These are phyloP conservation scores for Moricandia moricandioides DNA, from an alignment of 345 rosid species.

Conservation along the genomic window DNA sequence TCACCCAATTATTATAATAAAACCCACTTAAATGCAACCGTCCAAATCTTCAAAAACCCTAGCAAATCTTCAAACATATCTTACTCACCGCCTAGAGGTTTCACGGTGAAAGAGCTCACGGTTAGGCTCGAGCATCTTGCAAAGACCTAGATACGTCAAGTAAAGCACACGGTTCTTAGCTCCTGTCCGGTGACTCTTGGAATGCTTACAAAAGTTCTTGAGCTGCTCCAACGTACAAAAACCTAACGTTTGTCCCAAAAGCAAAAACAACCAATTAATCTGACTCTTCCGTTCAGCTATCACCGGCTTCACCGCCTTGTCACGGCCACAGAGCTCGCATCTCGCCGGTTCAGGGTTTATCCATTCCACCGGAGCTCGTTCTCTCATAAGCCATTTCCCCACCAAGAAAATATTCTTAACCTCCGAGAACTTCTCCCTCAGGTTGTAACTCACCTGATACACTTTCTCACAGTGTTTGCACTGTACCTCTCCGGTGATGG, in stretches of 20 bases:
- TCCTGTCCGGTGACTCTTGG: conserved; percentile 69
- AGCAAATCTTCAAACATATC: neutral
- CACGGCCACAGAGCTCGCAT: conserved; percentile 54
- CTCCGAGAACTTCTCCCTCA: conserved; percentile 51
- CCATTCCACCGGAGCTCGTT: conserved; percentile 69
- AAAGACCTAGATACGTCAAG: conserved; percentile 57
- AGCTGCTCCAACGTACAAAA: conserved; percentile 69
- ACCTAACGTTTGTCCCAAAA: conserved; percentile 68
- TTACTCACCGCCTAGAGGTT: neutral
- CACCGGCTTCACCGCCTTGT: conserved; percentile 57
- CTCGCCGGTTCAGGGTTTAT: conserved; percentile 42
- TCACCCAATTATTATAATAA: neutral
- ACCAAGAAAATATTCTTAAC: conserved; percentile 36
- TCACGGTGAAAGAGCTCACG: conserved; percentile 40
- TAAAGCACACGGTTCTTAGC: conserved; percentile 82
- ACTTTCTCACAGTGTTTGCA: conserved; percentile 64
- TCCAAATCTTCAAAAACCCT: neutral
- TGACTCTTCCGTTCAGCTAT: conserved; percentile 45
- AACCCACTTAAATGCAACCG: conserved; percentile 2
- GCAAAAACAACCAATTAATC: conserved; percentile 86
- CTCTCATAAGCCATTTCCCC: conserved; percentile 46
- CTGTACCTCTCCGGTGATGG: conserved; percentile 51
- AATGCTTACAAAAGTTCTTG: conserved; percentile 86
- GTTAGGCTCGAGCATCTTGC: conserved; percentile 64
- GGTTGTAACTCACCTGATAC: conserved; percentile 48